A percentile compares a stretch with the other conserved stretches of the same genome.
These are phyloP conservation scores for Xerocomus nothofagi DNA, from an alignment of 1,284 basidiomycete genomes.

Conservation along the genomic window DNA sequence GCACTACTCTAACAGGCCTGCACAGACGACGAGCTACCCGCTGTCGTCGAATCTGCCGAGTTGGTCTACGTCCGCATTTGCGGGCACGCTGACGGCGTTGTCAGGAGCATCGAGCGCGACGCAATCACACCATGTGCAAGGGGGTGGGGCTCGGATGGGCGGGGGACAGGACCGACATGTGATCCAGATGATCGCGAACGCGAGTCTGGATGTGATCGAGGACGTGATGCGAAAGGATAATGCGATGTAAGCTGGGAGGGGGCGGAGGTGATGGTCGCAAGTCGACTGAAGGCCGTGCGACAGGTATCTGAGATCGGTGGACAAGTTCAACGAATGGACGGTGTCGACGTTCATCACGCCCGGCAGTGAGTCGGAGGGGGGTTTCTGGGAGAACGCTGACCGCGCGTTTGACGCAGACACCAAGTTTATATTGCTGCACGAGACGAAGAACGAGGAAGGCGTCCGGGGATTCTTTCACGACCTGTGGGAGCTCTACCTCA, in stretches of 20 bases:
- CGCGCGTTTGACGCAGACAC: constrained; percentile 57
- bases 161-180: constrained; percentile 85
- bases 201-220: constrained; percentile 86
- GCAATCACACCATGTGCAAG: constrained; percentile 57
- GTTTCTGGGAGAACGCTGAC: constrained; percentile 10
- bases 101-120: constrained; percentile 77
- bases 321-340: constrained; percentile 97
- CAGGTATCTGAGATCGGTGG: constrained; percentile 91
- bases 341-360: constrained; percentile 93
- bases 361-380: constrained; percentile 65
- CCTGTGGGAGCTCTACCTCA: constrained; percentile 93
- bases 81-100: constrained; percentile 80
- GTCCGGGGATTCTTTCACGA: constrained; percentile 89
- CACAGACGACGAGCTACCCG: constrained; percentile 56
- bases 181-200: constrained; percentile 96
- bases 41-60: constrained; percentile 77
- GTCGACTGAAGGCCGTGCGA: constrained; percentile 22
- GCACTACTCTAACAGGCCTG: constrained; percentile 74
- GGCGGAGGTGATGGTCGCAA: constrained; percentile 7
- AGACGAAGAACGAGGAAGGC: constrained; percentile 93
- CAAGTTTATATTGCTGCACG: constrained; percentile 90
- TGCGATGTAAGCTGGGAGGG: constrained; percentile 75
- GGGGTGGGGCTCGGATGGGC: constrained; percentile 64
- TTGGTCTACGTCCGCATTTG: constrained; percentile 85
- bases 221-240: constrained; percentile 86